phyloP scores from a whole-genome alignment of 2,329 filamentous ascomycete species.

The Neoarthrinium moseri region DNA sequence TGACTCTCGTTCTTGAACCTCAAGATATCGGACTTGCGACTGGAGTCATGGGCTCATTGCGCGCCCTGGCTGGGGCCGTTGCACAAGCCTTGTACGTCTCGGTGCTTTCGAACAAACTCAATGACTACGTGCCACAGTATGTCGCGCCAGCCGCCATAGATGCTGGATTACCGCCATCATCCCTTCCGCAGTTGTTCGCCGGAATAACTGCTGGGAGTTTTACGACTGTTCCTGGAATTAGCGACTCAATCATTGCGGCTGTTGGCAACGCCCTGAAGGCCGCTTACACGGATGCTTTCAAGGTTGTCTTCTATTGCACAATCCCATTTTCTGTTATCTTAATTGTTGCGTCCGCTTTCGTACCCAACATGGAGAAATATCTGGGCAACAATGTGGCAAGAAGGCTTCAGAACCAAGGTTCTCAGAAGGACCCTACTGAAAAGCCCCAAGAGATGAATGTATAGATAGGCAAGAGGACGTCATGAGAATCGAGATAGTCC shows the following conservation, averaged over 20 bases:
- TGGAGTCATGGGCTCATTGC: constrained; percentile 44
- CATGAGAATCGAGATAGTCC: not conserved
- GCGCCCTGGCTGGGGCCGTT: constrained; percentile 38
- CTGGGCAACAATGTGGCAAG: constrained; percentile 42
- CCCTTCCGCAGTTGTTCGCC: constrained; percentile 28
- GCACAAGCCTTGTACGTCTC: constrained; percentile 34
- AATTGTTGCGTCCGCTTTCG: constrained; percentile 34
- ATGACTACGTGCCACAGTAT: constrained; percentile 29
- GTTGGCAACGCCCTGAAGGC: constrained; percentile 26
- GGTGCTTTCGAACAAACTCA: constrained; percentile 34
- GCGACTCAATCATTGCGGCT: constrained; percentile 27
- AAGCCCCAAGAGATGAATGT: not conserved
- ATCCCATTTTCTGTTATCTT: constrained; percentile 31
- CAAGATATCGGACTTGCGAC: constrained; percentile 44
- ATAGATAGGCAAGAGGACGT: not conserved
- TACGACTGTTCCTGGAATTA: constrained; percentile 31
- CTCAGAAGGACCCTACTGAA: not conserved
- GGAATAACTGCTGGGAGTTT: not conserved
- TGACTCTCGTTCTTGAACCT: constrained; percentile 43
- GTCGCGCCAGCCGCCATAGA: constrained; percentile 32
- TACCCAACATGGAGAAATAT: constrained; percentile 41
- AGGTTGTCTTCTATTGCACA: constrained; percentile 38
- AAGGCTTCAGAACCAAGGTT: constrained; percentile 31
- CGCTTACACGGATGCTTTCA: constrained; percentile 38
- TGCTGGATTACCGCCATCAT: constrained; percentile 33